Percentiles rank a stretch among this genome's conserved stretches.
Conservation (phyloP, 106 monocot genomes). For the Apostasia ramifera region DNA sequence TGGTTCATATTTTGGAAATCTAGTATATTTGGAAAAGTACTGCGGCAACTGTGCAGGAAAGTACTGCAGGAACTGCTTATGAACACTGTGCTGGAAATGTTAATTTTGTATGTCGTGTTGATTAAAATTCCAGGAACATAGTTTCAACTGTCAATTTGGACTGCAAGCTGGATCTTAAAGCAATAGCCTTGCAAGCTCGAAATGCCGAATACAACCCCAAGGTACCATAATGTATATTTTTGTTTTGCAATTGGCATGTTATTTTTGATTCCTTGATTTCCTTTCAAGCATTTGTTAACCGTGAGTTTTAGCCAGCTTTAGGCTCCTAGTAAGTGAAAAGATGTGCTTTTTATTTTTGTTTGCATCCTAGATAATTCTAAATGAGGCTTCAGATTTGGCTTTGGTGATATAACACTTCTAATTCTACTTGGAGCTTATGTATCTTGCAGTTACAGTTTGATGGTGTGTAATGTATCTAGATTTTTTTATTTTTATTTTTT, state of each 20-base stretch:
- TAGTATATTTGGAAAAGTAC: background rate
- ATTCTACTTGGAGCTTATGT: no score
- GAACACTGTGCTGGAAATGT: background rate
- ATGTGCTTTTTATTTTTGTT: no score
- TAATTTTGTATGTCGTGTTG: background rate
- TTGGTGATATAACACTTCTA: no score
- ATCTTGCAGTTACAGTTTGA: no score
- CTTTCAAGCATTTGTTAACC: no score
- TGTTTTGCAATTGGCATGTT: background rate
- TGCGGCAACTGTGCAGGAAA: background rate
- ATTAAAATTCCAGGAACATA: slow-evolving; percentile 9
- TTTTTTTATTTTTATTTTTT: no score
- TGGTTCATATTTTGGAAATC: background rate
- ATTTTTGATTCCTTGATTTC: no score
- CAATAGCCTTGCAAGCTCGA: slow-evolving; percentile 10
- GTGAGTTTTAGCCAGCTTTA: no score
- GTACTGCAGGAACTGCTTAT: background rate
- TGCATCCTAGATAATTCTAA: no score
- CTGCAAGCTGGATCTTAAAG: slow-evolving; percentile 13
- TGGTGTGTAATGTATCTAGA: no score
- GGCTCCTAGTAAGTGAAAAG: no score
- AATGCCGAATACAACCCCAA: slow-evolving; percentile 16
- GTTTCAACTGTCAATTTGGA: slow-evolving; percentile 14
- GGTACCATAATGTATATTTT: background rate
- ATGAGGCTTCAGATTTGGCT: no score